Evolutionary conservation across 192 early-diverging fungal species (phyloP).

Genomic region (Podila verticillata): DNA sequence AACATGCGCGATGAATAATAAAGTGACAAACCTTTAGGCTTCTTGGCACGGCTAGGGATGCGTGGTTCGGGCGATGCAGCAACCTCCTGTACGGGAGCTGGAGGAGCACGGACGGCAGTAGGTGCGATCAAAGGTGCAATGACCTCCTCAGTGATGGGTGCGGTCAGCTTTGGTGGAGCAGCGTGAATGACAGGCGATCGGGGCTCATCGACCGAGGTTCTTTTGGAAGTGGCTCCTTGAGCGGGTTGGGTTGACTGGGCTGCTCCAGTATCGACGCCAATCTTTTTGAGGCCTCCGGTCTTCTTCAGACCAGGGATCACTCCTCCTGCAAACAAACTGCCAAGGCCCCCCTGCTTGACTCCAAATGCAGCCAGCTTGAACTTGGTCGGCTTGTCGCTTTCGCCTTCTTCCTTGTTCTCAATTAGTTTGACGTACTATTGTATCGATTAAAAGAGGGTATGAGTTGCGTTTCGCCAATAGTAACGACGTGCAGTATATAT

Average conservation of each 20-base stretch:
- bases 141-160: conserved; percentile 27
- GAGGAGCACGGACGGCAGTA: conserved; percentile 17
- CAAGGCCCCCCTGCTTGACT: conserved; percentile 82
- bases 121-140: conserved; percentile 22
- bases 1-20: not conserved
- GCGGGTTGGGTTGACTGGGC: not conserved
- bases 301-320: conserved; percentile 75
- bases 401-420: conserved; percentile 33
- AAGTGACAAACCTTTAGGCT: conserved; percentile 29
- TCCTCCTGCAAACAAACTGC: conserved; percentile 77
- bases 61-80: conserved; percentile 25
- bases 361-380: conserved; percentile 81
- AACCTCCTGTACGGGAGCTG: conserved; percentile 15
- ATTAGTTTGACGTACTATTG: conserved; percentile 52
- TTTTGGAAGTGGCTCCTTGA: conserved; percentile 11
- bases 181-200: conserved; percentile 18
- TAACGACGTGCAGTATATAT: too few relatives aligned
- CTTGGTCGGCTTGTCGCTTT: conserved; percentile 37
- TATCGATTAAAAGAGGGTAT: not conserved
- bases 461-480: not conserved
- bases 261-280: conserved; percentile 13
- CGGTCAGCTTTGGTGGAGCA: conserved; percentile 17
- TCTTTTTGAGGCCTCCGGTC: conserved; percentile 46
- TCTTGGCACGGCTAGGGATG: conserved; percentile 42
- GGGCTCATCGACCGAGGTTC: conserved; percentile 33